Conservation (phyloP, 1,284 basidiomycete genomes). For the Phellopilus nigrolimitatus region DNA sequence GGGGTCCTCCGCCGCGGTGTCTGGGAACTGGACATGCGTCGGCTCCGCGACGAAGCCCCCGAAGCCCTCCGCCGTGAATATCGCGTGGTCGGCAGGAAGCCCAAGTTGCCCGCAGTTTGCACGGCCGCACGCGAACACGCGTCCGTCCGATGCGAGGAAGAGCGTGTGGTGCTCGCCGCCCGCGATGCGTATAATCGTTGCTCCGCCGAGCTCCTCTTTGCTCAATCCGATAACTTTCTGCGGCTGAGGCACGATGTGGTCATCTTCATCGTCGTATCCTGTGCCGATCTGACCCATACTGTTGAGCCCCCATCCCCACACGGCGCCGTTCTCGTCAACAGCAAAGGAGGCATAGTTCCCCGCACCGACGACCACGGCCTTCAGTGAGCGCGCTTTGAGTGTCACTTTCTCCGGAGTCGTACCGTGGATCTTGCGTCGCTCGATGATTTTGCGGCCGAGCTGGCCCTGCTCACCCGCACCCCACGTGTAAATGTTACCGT, state of each 20-base stretch:
- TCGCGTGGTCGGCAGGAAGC: conserved; percentile 53
- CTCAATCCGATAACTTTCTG: conserved; percentile 62
- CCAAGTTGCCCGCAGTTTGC: conserved; percentile 79
- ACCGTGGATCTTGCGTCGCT: conserved; percentile 80
- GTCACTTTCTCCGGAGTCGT: conserved; percentile 77
- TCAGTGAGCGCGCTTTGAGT: conserved; percentile 61
- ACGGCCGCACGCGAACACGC: conserved; percentile 81
- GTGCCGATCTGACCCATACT: conserved; percentile 67
- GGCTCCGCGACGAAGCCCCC: conserved; percentile 60
- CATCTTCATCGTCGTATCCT: conserved; percentile 42
- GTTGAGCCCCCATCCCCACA: conserved; percentile 93
- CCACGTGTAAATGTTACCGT: conserved; percentile 82
- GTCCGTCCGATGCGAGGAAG: conserved; percentile 80
- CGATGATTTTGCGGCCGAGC: conserved; percentile 80
- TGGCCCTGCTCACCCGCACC: conserved; percentile 86
- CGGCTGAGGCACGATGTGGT: conserved; percentile 62
- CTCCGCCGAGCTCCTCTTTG: conserved; percentile 62
- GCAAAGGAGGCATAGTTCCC: conserved; percentile 89
- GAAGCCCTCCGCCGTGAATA: conserved; percentile 47
- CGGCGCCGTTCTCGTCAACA: conserved; percentile 74
- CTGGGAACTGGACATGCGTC: conserved; percentile 62
- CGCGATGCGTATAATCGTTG: conserved; percentile 63
- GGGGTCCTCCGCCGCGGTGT: conserved; percentile 53
- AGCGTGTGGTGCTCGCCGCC: conserved; percentile 86
- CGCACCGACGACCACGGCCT: conserved; percentile 74